Conservation (phyloP, 495 filamentous ascomycete genomes). For the Penicilliopsis zonata region DNA sequence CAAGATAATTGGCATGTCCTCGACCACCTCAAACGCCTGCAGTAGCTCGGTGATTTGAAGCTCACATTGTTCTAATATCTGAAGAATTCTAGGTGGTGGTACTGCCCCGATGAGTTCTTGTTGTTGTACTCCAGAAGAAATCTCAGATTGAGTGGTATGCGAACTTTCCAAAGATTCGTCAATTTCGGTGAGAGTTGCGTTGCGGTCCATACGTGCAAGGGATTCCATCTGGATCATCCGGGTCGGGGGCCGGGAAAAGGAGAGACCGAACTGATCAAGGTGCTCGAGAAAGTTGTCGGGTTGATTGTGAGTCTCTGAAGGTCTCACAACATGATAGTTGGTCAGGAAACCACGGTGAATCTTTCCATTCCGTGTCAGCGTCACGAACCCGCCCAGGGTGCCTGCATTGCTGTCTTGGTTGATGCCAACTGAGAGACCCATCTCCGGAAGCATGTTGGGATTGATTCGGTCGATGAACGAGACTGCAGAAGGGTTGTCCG, state of each 20-base stretch:
- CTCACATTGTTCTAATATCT: not conserved
- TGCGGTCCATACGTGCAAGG: not conserved
- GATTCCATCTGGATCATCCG: not conserved
- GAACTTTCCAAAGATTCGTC: too few species aligned
- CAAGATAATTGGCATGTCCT: not conserved
- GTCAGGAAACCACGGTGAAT: conserved; percentile 3
- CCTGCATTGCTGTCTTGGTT: conserved; percentile 1
- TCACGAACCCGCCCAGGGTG: conserved; percentile 4
- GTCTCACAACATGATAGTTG: conserved; percentile 4
- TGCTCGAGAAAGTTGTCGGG: not conserved
- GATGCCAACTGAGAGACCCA: conserved; percentile 3
- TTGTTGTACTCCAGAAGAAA: too few species aligned
- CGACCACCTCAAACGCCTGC: not conserved
- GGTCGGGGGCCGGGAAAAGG: not conserved
- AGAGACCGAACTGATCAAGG: not conserved
- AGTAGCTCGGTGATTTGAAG: not conserved
- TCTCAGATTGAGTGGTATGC: too few species aligned
- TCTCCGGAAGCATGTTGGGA: not conserved
- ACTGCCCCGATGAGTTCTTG: too few species aligned
- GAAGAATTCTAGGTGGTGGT: not conserved
- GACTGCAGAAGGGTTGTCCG: too few species aligned
- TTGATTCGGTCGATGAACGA: not conserved
- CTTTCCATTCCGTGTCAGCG: conserved; percentile 2
- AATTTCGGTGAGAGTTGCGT: not conserved
- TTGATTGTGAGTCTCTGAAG: not conserved